Evolutionary conservation across 768 basidiomycete genomes (phyloP).

Genomic region (Pleurotus cornucopiae): DNA sequence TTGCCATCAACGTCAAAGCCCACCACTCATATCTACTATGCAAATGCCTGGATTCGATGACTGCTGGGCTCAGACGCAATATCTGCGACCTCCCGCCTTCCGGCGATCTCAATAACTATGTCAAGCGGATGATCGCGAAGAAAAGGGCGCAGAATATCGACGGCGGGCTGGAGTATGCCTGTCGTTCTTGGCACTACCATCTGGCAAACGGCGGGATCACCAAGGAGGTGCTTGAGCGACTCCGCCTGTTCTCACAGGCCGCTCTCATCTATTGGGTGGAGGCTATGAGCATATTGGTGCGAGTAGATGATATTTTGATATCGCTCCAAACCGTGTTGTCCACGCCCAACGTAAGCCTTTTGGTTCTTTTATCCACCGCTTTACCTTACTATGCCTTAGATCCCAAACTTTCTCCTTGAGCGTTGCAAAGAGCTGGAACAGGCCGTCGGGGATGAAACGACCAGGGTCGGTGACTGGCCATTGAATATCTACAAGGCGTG

Average conservation of each 20-base stretch:
- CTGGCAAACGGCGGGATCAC: slow-evolving; percentile 4
- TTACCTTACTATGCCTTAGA: background rate
- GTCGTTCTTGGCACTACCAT: slow-evolving; percentile 13
- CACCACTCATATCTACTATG: slow-evolving; percentile 9
- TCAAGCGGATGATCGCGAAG: background rate
- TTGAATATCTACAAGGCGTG: background rate
- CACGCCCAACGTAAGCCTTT: background rate
- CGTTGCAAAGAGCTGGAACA: background rate
- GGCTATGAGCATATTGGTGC: slow-evolving; percentile 1
- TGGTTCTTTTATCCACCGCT: background rate
- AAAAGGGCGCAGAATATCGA: background rate
- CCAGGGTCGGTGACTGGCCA: background rate
- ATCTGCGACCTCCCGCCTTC: slow-evolving; percentile 6
- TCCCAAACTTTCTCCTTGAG: background rate
- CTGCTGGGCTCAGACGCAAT: slow-evolving; percentile 1
- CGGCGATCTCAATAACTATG: background rate
- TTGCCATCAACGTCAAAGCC: slow-evolving; percentile 1
- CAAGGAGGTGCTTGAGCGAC: background rate
- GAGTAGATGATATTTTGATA: background rate
- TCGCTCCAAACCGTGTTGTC: background rate
- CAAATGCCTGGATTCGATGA: slow-evolving; percentile 9
- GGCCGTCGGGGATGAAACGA: background rate
- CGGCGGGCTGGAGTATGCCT: slow-evolving; percentile 11
- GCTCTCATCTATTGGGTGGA: slow-evolving; percentile 10
- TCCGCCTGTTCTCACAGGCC: background rate